Base-by-base conservation (phyloP, 1,139 yeast genomes). In the Lodderomyces metapsilosis region DNA sequence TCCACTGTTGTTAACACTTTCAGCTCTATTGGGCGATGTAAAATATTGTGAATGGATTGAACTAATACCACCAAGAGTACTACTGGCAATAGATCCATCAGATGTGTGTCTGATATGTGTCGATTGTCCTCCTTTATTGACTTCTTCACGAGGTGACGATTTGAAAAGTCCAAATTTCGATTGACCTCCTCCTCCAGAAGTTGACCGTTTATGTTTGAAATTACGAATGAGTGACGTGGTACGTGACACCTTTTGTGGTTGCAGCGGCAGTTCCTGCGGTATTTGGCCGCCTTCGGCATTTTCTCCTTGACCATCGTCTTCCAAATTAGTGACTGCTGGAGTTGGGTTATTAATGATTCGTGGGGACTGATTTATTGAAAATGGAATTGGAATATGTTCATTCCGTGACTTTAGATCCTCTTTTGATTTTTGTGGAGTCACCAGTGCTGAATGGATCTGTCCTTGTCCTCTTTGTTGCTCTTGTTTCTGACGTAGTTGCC, bases 91-190 rank as follows among this genome's bases (percentile, higher is more conserved):
- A 3, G 74, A 66, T 3, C 76, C 70, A 30, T 71, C 78, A 37
- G 74, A 69, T 9, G 61, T 68, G 42, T 68, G 67, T 30, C 78
- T 66, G 1, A 70, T 52, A 49, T 71, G 77, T 5, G 62, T 62
- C 27, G 54, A 9, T 17, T 23, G 37, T 11, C 22, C 24, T 10
- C 22, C 24, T 8, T 35, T 53, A 17, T 34, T 43, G 11, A 38
- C 34, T 16, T 54, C 61, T 13, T 55, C 61, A 30, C 49, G 57
- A n/a, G 17, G 37, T 17, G 36, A 28, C 12, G 57, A 45, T 46
- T 63, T 66, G 53, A 71, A 70, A 23, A 71, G 52, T 31, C 58
- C 62, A 41, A 71, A 57, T 46, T 69, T 69, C 32, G 59, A 56
- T 18, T 59, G 48, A 34, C 58, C 45, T 13, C 75, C 72, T 15